Percentiles rank a stretch among this genome's conserved stretches.
phyloP scores from a whole-genome alignment of 805 yeast species.

The Starmerella gropengiesseri region DNA sequence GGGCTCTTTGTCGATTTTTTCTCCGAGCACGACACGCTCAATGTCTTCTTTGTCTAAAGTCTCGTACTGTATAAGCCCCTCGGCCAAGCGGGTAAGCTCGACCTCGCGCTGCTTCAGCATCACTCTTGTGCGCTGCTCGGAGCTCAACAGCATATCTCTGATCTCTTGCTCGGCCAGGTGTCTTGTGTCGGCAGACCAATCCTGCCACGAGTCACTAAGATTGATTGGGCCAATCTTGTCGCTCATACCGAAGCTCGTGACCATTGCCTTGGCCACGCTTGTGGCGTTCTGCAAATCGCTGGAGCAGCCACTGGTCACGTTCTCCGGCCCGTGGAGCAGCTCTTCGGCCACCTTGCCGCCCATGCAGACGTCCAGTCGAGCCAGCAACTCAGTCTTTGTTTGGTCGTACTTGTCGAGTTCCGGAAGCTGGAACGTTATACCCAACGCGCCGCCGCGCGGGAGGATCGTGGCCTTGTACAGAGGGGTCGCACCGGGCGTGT shows the following conservation, averaged over 20 bases:
- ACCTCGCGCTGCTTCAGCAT: slow-evolving; percentile 48
- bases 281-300: slow-evolving; percentile 87
- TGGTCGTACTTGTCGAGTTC: slow-evolving; percentile 96
- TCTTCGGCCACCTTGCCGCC: slow-evolving; percentile 99
- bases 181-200: slow-evolving; percentile 83
- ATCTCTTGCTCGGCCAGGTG: slow-evolving; percentile 92
- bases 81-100: slow-evolving; percentile 80
- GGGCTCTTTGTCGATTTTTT: slow-evolving; percentile 55
- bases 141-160: slow-evolving; percentile 55
- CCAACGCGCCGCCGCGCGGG: slow-evolving; percentile 94
- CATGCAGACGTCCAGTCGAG: slow-evolving; percentile 93
- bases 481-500: slow-evolving; percentile 86
- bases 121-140: slow-evolving; percentile 70
- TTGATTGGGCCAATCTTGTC: slow-evolving; percentile 86
- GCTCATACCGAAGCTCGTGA: slow-evolving; percentile 93
- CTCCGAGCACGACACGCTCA: slow-evolving; percentile 75
- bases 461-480: slow-evolving; percentile 92
- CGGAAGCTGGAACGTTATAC: slow-evolving; percentile 93
- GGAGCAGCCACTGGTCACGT: slow-evolving; percentile 92
- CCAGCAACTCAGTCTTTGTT: slow-evolving; percentile 78
- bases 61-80: slow-evolving; percentile 89
- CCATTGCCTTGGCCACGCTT: slow-evolving; percentile 90
- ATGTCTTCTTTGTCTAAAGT: slow-evolving; percentile 86
- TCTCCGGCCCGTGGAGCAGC: slow-evolving; percentile 76
- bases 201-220: slow-evolving; percentile 82